Evolutionary conservation across 805 yeast species (phyloP).

Genomic region (Pichia manshurica): DNA sequence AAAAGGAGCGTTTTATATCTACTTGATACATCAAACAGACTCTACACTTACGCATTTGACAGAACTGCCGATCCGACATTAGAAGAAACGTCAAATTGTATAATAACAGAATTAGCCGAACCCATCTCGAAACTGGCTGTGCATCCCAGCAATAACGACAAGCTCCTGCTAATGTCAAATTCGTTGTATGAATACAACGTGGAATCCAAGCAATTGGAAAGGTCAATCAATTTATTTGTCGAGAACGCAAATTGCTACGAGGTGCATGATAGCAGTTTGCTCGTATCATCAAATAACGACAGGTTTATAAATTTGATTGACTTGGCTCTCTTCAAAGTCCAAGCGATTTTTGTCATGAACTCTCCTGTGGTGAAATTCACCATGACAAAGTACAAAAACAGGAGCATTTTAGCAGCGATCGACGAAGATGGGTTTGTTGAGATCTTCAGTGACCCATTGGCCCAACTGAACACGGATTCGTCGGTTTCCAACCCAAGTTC

Average conservation of each 20-base stretch:
- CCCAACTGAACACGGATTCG: background rate
- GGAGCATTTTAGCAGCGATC: slow-evolving; percentile 43
- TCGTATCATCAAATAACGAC: slow-evolving; percentile 61
- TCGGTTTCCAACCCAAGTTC: slow-evolving; percentile 6
- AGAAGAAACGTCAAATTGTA: slow-evolving; percentile 7
- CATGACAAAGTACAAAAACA: slow-evolving; percentile 33
- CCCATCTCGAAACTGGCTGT: slow-evolving; percentile 11
- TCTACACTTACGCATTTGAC: slow-evolving; percentile 11
- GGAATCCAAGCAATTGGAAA: slow-evolving; percentile 7
- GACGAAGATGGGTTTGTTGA: slow-evolving; percentile 77
- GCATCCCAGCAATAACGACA: background rate
- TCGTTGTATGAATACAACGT: slow-evolving; percentile 15
- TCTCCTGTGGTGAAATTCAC: slow-evolving; percentile 43
- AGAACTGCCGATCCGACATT: slow-evolving; percentile 2
- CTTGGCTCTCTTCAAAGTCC: slow-evolving; percentile 38
- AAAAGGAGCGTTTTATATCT: background rate
- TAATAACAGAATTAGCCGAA: slow-evolving; percentile 11
- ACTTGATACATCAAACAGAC: slow-evolving; percentile 12
- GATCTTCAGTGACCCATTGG: slow-evolving; percentile 55
- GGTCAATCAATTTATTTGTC: slow-evolving; percentile 15
- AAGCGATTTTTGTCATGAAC: slow-evolving; percentile 62
- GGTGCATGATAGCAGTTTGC: slow-evolving; percentile 6
- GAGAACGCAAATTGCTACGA: slow-evolving; percentile 11
- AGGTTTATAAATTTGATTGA: slow-evolving; percentile 74
- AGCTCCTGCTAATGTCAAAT: slow-evolving; percentile 12